These are phyloP conservation scores for Populus ilicifolia DNA, from an alignment of 345 rosid species.

Conservation along the genomic window DNA sequence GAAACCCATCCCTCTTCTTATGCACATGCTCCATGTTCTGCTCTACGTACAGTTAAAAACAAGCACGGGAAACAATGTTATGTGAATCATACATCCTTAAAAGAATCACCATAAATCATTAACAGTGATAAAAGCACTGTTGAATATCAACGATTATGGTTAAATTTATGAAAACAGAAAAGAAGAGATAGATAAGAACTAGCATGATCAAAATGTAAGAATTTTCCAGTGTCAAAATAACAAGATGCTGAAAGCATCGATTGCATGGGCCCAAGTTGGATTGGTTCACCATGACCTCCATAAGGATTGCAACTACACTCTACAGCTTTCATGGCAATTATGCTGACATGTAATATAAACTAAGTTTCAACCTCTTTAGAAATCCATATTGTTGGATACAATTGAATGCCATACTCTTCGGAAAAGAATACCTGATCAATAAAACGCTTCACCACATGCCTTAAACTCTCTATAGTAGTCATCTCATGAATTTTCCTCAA, in stretches of 20 bases:
- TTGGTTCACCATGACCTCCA: background rate
- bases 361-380: background rate
- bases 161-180: background rate
- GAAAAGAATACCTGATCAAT: constrained; percentile 60
- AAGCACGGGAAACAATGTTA: background rate
- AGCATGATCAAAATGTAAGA: background rate
- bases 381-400: background rate
- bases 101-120: background rate
- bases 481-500: constrained; percentile 62
- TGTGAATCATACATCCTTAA: background rate
- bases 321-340: background rate
- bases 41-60: constrained; percentile 52
- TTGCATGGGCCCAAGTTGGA: too few species aligned
- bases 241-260: background rate
- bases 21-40: constrained; percentile 63
- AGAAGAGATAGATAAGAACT: background rate
- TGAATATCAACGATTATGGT: background rate
- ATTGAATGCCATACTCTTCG: background rate
- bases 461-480: constrained; percentile 51
- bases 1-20: constrained; percentile 80
- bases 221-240: background rate
- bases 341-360: background rate
- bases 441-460: constrained; percentile 61
- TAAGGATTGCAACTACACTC: background rate
- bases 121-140: background rate